Base-by-base conservation (phyloP, 192 early-diverging fungal genomes). In the Rhizophagus clarus region DNA sequence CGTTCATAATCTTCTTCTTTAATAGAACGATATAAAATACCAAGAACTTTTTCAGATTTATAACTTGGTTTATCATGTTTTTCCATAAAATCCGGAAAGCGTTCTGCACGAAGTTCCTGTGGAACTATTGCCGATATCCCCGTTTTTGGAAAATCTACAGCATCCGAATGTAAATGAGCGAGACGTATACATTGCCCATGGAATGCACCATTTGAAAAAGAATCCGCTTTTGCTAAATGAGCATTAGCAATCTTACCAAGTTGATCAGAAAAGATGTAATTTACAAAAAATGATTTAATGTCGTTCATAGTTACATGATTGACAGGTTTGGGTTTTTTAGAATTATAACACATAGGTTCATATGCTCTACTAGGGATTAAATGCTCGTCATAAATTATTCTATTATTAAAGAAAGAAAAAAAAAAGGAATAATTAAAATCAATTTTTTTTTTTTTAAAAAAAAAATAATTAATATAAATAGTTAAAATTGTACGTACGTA, bases 71-170 rank as follows among this genome's bases (percentile, higher is more conserved):
- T 89, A 5, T 83, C 79, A 9, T 80, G 61, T 72, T 93, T 93
- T 72, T 92, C 87, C 94, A 95, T 95, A 74, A 93, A 95, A 74
- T 93, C 91, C 5, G 94, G 94, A 32, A 86, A 92, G 14, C 22
- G 22, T 31, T 75, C 78, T 9, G 87, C 87, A 24, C 80, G 61
- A 2, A 91, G 80, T 11, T 87, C 87, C 0, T 45, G 37, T 12
- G 70, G 79, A 47, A 93, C 77, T 8, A 42, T 45, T 4, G 89
- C 91, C 26, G 93, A 88, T 20, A 82, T 84, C 1, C 89, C 90
- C 14, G 91, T 89, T 76, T 95, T 95, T 8, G 91, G 88, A 47
- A 92, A 95, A 82, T 95, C 94, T 5, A 95, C 93, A 2, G 94
- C 94, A 11, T 84, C 84, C 7, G 93, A 93, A 76, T 92, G 91